Evolutionary conservation across 2,329 filamentous ascomycete species (phyloP).

Genomic region (Fusarium verticillioides): DNA sequence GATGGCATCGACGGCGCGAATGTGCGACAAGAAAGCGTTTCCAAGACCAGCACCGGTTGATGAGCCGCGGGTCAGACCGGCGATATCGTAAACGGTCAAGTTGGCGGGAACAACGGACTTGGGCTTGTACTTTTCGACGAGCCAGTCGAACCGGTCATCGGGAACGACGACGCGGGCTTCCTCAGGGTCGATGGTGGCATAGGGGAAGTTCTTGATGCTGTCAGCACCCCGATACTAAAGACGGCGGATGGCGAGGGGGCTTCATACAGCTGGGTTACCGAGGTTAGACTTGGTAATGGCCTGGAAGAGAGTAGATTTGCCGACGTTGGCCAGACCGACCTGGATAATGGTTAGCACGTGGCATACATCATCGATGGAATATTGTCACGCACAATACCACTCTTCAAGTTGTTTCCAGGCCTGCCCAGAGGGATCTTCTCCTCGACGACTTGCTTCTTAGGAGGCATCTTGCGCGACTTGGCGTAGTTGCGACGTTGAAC

Average conservation of each 20-base stretch:
- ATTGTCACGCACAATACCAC: conserved; percentile 83
- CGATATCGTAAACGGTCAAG: conserved; percentile 98
- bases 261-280: conserved; percentile 92
- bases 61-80: conserved; percentile 92
- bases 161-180: conserved; percentile 97
- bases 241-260: conserved; percentile 47
- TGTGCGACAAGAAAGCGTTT: conserved; percentile 98
- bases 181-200: conserved; percentile 98
- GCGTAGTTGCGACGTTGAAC: conserved; percentile 67
- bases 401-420: conserved; percentile 98
- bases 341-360: conserved; percentile 55
- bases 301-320: conserved; percentile 99
- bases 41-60: conserved; percentile 97
- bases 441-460: conserved; percentile 91
- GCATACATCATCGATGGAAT: conserved; percentile 1
- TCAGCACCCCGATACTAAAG: conserved; percentile 54
- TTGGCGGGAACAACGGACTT: conserved; percentile 98
- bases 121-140: conserved; percentile 95
- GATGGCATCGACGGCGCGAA: conserved; percentile 96
- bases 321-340: conserved; percentile 99
- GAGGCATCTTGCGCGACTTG: conserved; percentile 82
- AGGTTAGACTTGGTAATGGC: conserved; percentile 97
- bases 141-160: conserved; percentile 95
- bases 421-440: conserved; percentile 97
- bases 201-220: conserved; percentile 87